phyloP scores from a whole-genome alignment of 1,139 yeast genomes.

The Diutina mesorugosa region DNA sequence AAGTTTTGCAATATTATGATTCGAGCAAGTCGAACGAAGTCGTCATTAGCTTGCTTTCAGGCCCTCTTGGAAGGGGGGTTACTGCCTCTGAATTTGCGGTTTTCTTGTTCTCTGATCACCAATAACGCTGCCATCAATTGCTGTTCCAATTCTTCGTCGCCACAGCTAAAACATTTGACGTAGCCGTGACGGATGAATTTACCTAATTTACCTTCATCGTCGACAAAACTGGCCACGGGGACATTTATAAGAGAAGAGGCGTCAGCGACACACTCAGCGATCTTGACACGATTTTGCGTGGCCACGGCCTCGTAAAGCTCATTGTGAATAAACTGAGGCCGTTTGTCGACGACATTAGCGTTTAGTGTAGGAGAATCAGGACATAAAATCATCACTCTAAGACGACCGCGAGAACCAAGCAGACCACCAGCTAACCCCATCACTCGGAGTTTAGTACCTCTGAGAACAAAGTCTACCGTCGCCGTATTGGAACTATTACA shows the following conservation, averaged over 20 bases:
- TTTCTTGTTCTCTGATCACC: constrained; percentile 1
- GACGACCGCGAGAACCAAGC: neutral
- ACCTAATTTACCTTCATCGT: neutral
- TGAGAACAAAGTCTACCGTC: neutral
- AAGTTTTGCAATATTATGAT: too few species aligned
- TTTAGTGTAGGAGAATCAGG: neutral
- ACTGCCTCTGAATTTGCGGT: neutral
- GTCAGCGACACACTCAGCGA: neutral
- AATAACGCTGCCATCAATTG: neutral
- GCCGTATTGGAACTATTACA: neutral
- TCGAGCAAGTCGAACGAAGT: too few species aligned
- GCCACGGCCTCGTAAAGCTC: neutral
- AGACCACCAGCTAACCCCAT: neutral
- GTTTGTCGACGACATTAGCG: neutral
- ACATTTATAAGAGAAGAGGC: neutral
- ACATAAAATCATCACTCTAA: neutral
- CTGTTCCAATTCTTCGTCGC: neutral
- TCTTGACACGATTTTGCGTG: neutral
- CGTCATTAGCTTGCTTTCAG: too few species aligned
- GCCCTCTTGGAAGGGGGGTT: neutral
- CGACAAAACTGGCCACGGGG: neutral
- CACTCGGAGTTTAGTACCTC: neutral
- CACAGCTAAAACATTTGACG: neutral
- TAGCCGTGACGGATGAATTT: neutral
- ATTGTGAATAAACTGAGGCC: neutral